Evolutionary conservation across 345 rosid species (phyloP).

Genomic region (Abelmoschus esculentus): DNA sequence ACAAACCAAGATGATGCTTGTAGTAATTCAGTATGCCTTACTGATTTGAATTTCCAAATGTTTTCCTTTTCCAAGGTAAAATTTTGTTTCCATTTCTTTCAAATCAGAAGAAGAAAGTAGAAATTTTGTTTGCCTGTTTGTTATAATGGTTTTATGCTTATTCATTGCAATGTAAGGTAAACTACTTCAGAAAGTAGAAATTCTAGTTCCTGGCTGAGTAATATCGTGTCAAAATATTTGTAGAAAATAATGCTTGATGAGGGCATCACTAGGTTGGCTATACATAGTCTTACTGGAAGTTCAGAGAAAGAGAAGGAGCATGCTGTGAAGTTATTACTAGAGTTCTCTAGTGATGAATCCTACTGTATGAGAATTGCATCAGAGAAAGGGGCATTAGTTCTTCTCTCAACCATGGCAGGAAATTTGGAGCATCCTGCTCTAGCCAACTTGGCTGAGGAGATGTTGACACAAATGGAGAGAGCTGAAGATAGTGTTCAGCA

Average conservation of each 20-base stretch:
- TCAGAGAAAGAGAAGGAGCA: conserved; percentile 34
- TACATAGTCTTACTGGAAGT: conserved; percentile 35
- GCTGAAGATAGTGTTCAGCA: conserved; percentile 25
- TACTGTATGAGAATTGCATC: conserved; percentile 28
- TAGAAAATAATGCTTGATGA: conserved; percentile 37
- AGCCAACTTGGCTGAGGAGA: conserved; percentile 35
- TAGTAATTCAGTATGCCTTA: background rate
- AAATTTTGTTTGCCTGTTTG: background rate
- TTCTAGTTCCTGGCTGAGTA: background rate
- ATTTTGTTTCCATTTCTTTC: background rate
- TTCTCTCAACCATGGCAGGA: conserved; percentile 36
- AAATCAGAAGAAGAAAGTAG: background rate
- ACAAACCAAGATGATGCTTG: background rate
- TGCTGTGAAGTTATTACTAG: conserved; percentile 34
- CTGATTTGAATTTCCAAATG: background rate
- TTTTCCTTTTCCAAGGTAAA: background rate
- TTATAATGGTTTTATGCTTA: background rate
- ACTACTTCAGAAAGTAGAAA: too few species aligned
- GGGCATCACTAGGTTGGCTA: conserved; percentile 36
- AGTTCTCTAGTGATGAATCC: conserved; percentile 31
- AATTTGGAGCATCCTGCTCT: conserved; percentile 32
- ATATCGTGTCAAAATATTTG: conserved; percentile 9
- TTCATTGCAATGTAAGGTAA: background rate
- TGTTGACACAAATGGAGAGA: conserved; percentile 28
- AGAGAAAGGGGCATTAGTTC: conserved; percentile 41